phyloP scores from a whole-genome alignment of 2,329 filamentous ascomycete genomes.

The Sporothrix protearum region DNA sequence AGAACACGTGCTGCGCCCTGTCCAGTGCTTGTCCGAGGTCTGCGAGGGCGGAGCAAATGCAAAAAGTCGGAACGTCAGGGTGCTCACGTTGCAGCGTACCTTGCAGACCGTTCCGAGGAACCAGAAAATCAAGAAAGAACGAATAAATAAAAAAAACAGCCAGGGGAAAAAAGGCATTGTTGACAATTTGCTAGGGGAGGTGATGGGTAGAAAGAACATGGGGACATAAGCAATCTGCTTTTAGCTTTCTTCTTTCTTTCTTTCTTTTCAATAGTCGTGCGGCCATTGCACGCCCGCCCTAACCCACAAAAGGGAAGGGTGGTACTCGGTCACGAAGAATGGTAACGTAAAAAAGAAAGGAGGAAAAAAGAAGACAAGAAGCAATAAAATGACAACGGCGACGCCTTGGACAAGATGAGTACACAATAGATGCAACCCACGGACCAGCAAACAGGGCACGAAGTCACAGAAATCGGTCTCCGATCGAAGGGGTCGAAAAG shows the following conservation, averaged over 20 bases:
- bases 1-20: conserved; percentile 1
- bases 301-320: neutral
- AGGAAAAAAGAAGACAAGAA: neutral
- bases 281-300: neutral
- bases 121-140: neutral
- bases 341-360: neutral
- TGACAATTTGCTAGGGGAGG: too few species aligned
- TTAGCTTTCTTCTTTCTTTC: neutral
- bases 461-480: neutral
- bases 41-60: neutral
- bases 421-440: conserved; percentile 1
- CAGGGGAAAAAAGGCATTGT: neutral
- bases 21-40: neutral
- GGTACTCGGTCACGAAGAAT: neutral
- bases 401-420: neutral
- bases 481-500: neutral
- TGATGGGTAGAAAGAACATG: neutral
- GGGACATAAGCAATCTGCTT: neutral
- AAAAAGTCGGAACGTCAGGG: neutral
- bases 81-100: neutral
- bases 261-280: neutral
- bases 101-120: neutral
- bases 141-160: too few species aligned
- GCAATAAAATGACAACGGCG: neutral
- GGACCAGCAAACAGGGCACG: neutral